phyloP scores from a whole-genome alignment of 352 stramenopile genomes.

The Globisporangium acanthophoron region DNA sequence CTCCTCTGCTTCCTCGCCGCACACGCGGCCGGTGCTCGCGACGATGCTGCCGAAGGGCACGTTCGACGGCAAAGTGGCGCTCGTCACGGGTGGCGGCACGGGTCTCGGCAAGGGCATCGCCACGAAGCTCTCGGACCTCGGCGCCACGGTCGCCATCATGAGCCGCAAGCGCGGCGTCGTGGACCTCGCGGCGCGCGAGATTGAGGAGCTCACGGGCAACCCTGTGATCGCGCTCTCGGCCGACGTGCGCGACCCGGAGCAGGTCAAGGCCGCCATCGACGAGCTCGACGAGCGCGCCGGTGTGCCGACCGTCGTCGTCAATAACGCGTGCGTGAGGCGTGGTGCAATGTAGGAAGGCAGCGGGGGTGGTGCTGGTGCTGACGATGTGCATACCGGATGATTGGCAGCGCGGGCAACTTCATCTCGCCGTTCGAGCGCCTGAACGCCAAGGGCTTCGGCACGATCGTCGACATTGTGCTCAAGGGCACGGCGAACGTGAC shows the following conservation, averaged over 20 bases:
- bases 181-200: slow-evolving; percentile 73
- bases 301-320: slow-evolving; percentile 74
- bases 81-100: slow-evolving; percentile 94
- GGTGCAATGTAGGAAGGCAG: too few relatives aligned
- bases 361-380: neutral
- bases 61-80: slow-evolving; percentile 81
- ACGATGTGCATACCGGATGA: neutral
- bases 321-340: slow-evolving; percentile 45
- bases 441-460: slow-evolving; percentile 93
- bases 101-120: slow-evolving; percentile 94
- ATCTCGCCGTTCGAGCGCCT: slow-evolving; percentile 89
- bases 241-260: slow-evolving; percentile 87
- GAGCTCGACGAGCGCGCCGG: slow-evolving; percentile 57
- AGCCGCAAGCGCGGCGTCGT: slow-evolving; percentile 91
- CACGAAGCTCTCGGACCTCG: slow-evolving; percentile 90
- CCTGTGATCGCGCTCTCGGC: slow-evolving; percentile 59
- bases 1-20: neutral
- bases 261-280: slow-evolving; percentile 84
- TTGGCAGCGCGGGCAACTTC: slow-evolving; percentile 91
- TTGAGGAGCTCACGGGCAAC: slow-evolving; percentile 60
- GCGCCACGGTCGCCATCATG: slow-evolving; percentile 93
- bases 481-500: slow-evolving; percentile 84
- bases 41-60: slow-evolving; percentile 66
- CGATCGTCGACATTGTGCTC: slow-evolving; percentile 95
- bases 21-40: slow-evolving; percentile 28